These are phyloP conservation scores for Epichloe sylvatica DNA, from an alignment of 2,329 filamentous ascomycete species.

Conservation along the genomic window DNA sequence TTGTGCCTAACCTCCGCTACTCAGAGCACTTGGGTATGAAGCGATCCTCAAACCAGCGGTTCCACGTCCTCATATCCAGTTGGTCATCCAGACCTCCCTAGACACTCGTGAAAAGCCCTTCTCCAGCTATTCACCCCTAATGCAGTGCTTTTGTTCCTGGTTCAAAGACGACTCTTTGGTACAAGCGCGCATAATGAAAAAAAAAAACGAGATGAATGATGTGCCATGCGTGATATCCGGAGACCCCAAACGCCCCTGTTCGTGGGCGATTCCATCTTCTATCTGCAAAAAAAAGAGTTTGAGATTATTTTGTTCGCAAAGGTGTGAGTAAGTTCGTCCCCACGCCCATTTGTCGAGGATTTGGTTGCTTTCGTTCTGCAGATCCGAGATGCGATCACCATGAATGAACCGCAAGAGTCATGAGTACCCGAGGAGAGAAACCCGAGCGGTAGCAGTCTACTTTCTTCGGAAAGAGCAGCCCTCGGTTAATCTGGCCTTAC, in stretches of 20 bases:
- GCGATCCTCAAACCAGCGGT: constrained; percentile 48
- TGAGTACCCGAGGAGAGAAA: constrained; percentile 35
- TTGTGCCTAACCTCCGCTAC: constrained; percentile 33
- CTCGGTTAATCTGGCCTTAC: constrained; percentile 97
- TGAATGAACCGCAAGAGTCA: constrained; percentile 35
- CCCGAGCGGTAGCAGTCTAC: constrained; percentile 51
- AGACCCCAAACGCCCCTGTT: constrained; percentile 58
- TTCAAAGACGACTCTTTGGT: constrained; percentile 31
- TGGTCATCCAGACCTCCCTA: constrained; percentile 22
- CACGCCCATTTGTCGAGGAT: constrained; percentile 33
- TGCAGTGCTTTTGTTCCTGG: constrained; percentile 33
- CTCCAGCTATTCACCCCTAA: constrained; percentile 44
- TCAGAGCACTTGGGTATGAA: constrained; percentile 43
- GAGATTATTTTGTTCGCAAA: constrained; percentile 1
- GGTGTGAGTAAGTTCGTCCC: constrained; percentile 25
- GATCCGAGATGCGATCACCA: constrained; percentile 43
- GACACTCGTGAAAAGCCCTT: constrained; percentile 44
- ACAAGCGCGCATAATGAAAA: constrained; percentile 28
- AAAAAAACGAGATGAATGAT: constrained; percentile 32
- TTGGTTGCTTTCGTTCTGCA: constrained; percentile 42
- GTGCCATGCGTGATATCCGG: constrained; percentile 71
- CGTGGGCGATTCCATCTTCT: constrained; percentile 53
- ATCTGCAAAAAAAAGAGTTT: constrained; percentile 41
- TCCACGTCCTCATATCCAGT: constrained; percentile 46
- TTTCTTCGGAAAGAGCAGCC: constrained; percentile 99